A percentile compares a stretch with the other conserved stretches of the same genome.
Conservation (phyloP, 805 yeast genomes). For the Pichia heedii region DNA sequence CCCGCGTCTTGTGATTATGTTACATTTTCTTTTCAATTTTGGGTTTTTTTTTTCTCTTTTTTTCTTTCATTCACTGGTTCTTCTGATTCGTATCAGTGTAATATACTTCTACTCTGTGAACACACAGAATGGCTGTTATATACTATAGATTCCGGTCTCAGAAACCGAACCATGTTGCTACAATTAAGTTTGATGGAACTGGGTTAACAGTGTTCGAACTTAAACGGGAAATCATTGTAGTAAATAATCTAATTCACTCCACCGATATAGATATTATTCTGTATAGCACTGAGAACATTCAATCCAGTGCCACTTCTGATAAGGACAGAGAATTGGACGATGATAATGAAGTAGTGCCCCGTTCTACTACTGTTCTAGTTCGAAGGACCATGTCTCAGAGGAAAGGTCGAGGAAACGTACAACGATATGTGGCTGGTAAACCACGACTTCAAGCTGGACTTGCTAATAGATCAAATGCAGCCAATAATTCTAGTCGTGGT, state of each 20-base stretch:
- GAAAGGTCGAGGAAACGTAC: slow-evolving; percentile 47
- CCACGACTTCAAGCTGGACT: slow-evolving; percentile 35
- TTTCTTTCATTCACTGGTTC: too few species aligned
- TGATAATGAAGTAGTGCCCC: slow-evolving; percentile 83
- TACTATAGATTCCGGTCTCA: slow-evolving; percentile 84
- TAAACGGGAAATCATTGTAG: slow-evolving; percentile 79
- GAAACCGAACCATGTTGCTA: slow-evolving; percentile 49
- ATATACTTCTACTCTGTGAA: too few species aligned
- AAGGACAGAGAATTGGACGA: slow-evolving; percentile 56
- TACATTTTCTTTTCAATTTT: too few species aligned
- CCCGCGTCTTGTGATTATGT: too few species aligned
- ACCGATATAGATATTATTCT: slow-evolving; percentile 72
- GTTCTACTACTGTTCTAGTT: slow-evolving; percentile 78
- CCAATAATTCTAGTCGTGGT: too few species aligned
- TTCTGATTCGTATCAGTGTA: too few species aligned
- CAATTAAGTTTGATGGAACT: slow-evolving; percentile 89
- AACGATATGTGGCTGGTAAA: slow-evolving; percentile 64
- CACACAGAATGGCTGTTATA: slow-evolving; percentile 33
- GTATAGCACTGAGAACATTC: slow-evolving; percentile 46
- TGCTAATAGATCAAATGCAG: slow-evolving; percentile 10
- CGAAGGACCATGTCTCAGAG: slow-evolving; percentile 62
- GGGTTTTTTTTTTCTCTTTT: too few species aligned
- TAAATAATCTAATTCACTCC: slow-evolving; percentile 75
- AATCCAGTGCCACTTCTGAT: not conserved
- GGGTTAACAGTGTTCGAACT: slow-evolving; percentile 92